Percentiles rank a stretch among this genome's conserved stretches.
phyloP scores from a whole-genome alignment of 176 grass and related monocot species.

The Triticum monococcum region DNA sequence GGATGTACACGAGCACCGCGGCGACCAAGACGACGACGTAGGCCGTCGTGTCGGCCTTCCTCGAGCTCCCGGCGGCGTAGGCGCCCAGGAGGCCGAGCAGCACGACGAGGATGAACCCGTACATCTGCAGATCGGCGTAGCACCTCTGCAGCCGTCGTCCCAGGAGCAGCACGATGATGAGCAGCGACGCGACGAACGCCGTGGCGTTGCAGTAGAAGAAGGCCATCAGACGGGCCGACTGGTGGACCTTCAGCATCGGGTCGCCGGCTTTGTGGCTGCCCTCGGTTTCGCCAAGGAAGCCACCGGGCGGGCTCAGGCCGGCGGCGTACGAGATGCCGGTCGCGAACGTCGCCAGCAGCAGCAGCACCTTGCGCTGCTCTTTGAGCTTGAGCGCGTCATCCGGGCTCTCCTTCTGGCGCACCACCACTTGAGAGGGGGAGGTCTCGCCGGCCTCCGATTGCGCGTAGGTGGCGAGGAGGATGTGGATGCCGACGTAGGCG shows the following conservation, averaged over 20 bases:
- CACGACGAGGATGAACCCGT: not conserved
- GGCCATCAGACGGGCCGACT: not conserved
- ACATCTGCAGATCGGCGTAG: not conserved
- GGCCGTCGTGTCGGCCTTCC: not conserved
- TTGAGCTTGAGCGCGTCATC: not conserved
- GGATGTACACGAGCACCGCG: not conserved
- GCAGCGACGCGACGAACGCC: constrained; percentile 39
- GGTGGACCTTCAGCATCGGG: not conserved
- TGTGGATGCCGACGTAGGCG: constrained; percentile 23
- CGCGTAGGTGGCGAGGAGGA: not conserved
- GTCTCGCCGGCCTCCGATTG: no score
- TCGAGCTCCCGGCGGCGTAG: constrained; percentile 23
- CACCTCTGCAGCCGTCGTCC: constrained; percentile 8
- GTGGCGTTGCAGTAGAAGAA: constrained; percentile 40
- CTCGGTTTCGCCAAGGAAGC: not conserved
- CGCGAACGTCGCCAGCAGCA: constrained; percentile 30
- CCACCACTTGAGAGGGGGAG: no score
- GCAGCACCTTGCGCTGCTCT: constrained; percentile 15
- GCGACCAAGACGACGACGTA: not conserved
- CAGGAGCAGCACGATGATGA: constrained; percentile 27
- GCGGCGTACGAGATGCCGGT: constrained; percentile 32
- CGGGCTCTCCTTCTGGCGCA: not conserved
- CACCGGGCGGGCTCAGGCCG: constrained; percentile 38
- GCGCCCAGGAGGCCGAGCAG: constrained; percentile 18
- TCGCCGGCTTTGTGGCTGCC: not conserved